These are phyloP conservation scores for Penicillium soppii DNA, from an alignment of 495 filamentous ascomycete genomes.

Conservation along the genomic window DNA sequence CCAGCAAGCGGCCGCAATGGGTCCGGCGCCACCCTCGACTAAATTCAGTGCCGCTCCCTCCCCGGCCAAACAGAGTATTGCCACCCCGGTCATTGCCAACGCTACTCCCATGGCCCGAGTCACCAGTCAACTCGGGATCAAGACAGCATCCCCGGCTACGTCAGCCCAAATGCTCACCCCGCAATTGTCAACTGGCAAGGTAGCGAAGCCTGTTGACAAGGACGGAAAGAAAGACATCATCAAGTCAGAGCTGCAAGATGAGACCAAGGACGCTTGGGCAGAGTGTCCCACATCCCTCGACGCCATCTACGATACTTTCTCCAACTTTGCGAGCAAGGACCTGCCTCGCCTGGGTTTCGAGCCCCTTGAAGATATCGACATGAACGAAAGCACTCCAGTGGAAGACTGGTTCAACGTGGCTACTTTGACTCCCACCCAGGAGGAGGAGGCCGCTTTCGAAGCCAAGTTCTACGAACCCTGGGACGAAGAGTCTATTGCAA, in stretches of 20 bases:
- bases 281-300: conserved; percentile 42
- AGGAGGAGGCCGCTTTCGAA: conserved; percentile 9
- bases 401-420: conserved; percentile 34
- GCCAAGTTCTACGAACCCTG: conserved; percentile 15
- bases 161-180: conserved; percentile 46
- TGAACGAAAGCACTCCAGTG: conserved; percentile 44
- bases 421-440: conserved; percentile 35
- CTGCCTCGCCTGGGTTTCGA: conserved; percentile 30
- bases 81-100: conserved; percentile 35
- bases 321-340: conserved; percentile 26
- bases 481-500: conserved; percentile 18
- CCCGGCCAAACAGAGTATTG: conserved; percentile 34
- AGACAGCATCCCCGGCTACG: conserved; percentile 38
- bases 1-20: conserved; percentile 17
- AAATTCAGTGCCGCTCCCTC: conserved; percentile 28
- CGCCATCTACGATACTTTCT: conserved; percentile 43
- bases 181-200: conserved; percentile 26
- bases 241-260: conserved; percentile 19
- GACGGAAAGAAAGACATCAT: conserved; percentile 31
- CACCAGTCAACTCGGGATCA: conserved; percentile 37
- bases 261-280: conserved; percentile 40
- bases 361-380: conserved; percentile 43
- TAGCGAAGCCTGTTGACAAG: conserved; percentile 28
- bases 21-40: conserved; percentile 6
- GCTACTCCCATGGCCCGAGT: conserved; percentile 45